Base-by-base conservation (phyloP, 306 rosid species). In the Ziziphus jujuba region DNA sequence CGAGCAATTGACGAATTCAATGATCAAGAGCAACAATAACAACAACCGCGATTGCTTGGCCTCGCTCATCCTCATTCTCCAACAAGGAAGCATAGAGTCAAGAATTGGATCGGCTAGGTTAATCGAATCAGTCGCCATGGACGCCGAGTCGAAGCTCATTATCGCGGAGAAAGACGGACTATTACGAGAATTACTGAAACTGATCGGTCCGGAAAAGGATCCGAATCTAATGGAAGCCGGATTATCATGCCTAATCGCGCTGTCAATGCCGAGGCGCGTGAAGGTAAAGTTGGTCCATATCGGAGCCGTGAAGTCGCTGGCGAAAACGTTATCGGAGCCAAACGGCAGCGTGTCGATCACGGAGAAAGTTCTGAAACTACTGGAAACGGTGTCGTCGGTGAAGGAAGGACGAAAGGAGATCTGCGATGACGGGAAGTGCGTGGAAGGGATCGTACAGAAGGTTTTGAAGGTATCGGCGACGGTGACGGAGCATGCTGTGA, bases 401-500 rank as follows among this genome's bases (percentile, higher is more conserved):
- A 85, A 80, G 63, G 97, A 90, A 75, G 99, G 99, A 20, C 52
- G 95, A 56, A 13, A 61, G 34, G 82, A 80, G 86, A 88, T 93
- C 3, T 83, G 95, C 31, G 92, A 84, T 24, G 89, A 77, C 17
- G 20, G 68, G 6, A 61, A 43, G n/a, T 87, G 91, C 65, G 75
- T 90, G 48, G 66, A 81, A 78, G 87, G 81, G 69, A 77, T 90
- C 21, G 83, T 90, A 59, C 81, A 80, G 74, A 93, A 79, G 70
- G 79, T 90, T 0, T 45, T 93, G 72, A 93, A 93, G 28, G 87
- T 84, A 0, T 90, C 99, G 50, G 75, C 73, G 45, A 61, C 61
- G 15, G 96, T 95, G 17, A 90, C 95, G 38, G 99, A 93, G 78
- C 92, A 86, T 72, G 96, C 97, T 1, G 88, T 90, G 47, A 84